A percentile compares a stretch with the other conserved stretches of the same genome.
These are phyloP conservation scores for Ophiostoma himal-ulmi DNA, from an alignment of 2,329 filamentous ascomycete species.

Conservation along the genomic window DNA sequence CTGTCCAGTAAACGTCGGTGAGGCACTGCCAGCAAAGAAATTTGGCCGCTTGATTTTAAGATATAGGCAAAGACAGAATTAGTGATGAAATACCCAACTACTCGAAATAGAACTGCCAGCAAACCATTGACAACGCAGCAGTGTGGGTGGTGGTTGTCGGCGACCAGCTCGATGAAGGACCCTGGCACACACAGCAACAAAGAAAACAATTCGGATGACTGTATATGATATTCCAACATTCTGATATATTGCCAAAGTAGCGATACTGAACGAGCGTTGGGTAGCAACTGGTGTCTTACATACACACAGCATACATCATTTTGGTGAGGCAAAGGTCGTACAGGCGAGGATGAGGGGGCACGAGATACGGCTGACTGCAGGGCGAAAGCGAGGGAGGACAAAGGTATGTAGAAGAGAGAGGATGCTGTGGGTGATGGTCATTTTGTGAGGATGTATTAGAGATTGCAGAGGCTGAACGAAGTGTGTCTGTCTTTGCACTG, in stretches of 20 bases:
- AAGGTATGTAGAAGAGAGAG: not conserved
- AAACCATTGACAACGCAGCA: not conserved
- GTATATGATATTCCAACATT: too few relatives aligned
- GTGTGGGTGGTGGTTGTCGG: not conserved
- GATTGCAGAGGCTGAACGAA: too few relatives aligned
- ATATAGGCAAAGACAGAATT: not conserved
- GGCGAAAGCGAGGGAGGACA: slow-evolving; percentile 7
- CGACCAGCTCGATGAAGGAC: not conserved
- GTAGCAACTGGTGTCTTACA: slow-evolving; percentile 1
- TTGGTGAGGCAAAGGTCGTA: slow-evolving; percentile 1
- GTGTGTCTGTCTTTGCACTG: too few relatives aligned
- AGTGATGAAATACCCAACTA: not conserved
- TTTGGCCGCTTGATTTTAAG: not conserved
- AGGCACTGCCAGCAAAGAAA: not conserved
- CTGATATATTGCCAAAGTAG: not conserved
- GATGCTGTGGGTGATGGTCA: too few relatives aligned
- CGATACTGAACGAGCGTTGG: not conserved
- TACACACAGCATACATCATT: not conserved
- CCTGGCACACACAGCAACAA: not conserved
- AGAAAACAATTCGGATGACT: too few relatives aligned
- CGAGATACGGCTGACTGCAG: slow-evolving; percentile 6
- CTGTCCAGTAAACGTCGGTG: not conserved
- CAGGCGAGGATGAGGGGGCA: not conserved
- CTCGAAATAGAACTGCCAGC: not conserved
- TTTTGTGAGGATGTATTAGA: not conserved